Conservation (phyloP, 345 rosid genomes). For the Hirschfeldia incana region DNA sequence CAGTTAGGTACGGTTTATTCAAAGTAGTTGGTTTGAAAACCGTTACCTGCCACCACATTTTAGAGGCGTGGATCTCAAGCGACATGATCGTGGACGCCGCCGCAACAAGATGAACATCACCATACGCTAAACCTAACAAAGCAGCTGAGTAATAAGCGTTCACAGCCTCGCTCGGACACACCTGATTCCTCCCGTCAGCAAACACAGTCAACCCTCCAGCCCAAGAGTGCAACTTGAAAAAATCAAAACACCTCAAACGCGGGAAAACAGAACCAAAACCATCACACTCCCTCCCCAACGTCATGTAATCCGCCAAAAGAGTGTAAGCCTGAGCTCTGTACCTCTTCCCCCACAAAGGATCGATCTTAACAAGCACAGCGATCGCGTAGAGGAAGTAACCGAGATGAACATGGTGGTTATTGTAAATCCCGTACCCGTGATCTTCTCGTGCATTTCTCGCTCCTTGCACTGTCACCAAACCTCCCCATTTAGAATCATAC, state of each 20-base stretch:
- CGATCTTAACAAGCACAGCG: constrained; percentile 81
- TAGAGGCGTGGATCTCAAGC: constrained; percentile 82
- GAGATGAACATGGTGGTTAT: constrained; percentile 75
- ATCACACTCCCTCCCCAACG: constrained; percentile 44
- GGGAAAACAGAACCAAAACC: constrained; percentile 48
- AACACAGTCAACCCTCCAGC: constrained; percentile 89
- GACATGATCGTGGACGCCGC: constrained; percentile 64
- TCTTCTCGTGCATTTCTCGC: constrained; percentile 62
- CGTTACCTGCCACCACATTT: constrained; percentile 89
- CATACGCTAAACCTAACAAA: constrained; percentile 87
- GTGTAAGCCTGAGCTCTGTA: constrained; percentile 78
- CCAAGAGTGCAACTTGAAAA: constrained; percentile 92
- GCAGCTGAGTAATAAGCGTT: constrained; percentile 90
- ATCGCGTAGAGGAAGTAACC: constrained; percentile 87
- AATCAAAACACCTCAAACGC: constrained; percentile 76
- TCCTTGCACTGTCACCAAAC: constrained; percentile 74
- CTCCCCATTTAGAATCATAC: constrained; percentile 86
- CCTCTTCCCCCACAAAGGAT: constrained; percentile 79
- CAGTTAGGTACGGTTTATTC: neutral
- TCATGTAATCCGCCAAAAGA: constrained; percentile 85
- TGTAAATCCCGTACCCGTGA: constrained; percentile 76
- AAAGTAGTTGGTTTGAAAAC: neutral
- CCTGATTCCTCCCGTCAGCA: constrained; percentile 78
- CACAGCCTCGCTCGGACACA: constrained; percentile 86
- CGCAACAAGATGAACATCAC: constrained; percentile 69